Conservation (phyloP, 495 filamentous ascomycete species). For the Penicillium bovifimosum region DNA sequence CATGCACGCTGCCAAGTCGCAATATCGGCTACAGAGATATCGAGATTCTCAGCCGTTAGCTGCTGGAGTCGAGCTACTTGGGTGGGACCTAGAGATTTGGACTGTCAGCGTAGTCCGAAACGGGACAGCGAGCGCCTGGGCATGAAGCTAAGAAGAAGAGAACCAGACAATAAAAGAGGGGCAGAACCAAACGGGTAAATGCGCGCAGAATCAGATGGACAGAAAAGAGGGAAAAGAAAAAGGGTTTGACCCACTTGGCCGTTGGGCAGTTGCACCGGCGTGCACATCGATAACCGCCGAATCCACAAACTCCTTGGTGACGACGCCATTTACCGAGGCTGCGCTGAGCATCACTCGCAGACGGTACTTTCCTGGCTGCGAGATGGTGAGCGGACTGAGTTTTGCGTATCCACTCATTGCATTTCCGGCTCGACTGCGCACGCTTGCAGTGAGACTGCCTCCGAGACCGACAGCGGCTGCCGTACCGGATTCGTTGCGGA, state of each 20-base stretch:
- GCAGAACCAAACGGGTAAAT: background rate
- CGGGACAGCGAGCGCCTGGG: background rate
- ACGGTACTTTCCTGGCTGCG: constrained; percentile 30
- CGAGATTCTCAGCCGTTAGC: constrained; percentile 34
- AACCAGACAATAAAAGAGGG: background rate
- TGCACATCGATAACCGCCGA: constrained; percentile 33
- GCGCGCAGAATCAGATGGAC: background rate
- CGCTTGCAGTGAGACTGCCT: constrained; percentile 33
- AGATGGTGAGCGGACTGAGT: constrained; percentile 28
- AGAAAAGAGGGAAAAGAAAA: background rate
- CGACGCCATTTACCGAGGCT: constrained; percentile 27
- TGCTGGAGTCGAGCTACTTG: constrained; percentile 26
- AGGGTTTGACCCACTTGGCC: constrained; percentile 29
- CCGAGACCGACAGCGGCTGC: constrained; percentile 20
- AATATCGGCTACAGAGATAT: constrained; percentile 34
- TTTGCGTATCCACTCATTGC: constrained; percentile 36
- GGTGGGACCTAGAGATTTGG: constrained; percentile 20
- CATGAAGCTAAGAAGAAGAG: background rate
- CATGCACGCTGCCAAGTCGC: constrained; percentile 32
- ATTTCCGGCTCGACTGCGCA: constrained; percentile 30
- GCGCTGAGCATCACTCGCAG: constrained; percentile 35
- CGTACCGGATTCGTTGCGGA: constrained; percentile 30
- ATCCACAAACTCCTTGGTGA: constrained; percentile 31
- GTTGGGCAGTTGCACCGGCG: constrained; percentile 25
- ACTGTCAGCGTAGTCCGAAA: constrained; percentile 14